A percentile compares a stretch with the other conserved stretches of the same genome.
Evolutionary conservation across 345 rosid species (phyloP).

Genomic region (Eucalyptus microcorys): DNA sequence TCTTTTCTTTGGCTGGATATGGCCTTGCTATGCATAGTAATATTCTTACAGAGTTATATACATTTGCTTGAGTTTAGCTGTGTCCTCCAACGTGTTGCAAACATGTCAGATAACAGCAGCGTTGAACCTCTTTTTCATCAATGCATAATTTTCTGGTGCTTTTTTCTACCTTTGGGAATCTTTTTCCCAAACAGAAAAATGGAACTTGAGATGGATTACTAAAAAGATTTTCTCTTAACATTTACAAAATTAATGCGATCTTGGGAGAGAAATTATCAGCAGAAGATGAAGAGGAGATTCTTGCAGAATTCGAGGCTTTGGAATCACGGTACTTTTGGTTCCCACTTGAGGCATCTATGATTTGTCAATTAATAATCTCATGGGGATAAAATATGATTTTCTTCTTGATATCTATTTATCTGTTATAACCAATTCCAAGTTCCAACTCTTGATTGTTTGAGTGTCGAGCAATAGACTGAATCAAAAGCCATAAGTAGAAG

Average conservation of each 20-base stretch:
- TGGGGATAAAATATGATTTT: rapidly evolving
- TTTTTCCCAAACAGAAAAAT: not conserved
- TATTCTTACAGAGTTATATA: too few species aligned
- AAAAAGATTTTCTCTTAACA: not conserved
- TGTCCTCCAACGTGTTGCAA: not conserved
- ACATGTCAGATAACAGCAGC: not conserved
- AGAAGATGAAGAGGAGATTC: slow-evolving; percentile 88
- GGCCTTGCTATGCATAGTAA: not conserved
- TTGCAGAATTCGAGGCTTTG: slow-evolving; percentile 81
- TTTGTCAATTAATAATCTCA: too few species aligned
- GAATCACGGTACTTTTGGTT: slow-evolving; percentile 69
- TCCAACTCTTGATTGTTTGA: too few species aligned
- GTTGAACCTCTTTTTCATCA: not conserved
- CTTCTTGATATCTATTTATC: too few species aligned
- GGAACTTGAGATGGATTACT: too few species aligned
- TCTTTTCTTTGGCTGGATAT: not conserved
- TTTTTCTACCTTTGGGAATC: not conserved
- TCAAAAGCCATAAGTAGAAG: not conserved
- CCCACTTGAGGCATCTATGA: not conserved
- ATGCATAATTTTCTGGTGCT: not conserved
- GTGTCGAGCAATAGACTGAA: not conserved
- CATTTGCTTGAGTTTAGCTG: not conserved
- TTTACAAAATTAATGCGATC: slow-evolving; percentile 81
- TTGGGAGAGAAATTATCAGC: slow-evolving; percentile 86
- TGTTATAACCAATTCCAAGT: too few species aligned